These are phyloP conservation scores for Komagataella populi DNA, from an alignment of 805 yeast species.

Conservation along the genomic window DNA sequence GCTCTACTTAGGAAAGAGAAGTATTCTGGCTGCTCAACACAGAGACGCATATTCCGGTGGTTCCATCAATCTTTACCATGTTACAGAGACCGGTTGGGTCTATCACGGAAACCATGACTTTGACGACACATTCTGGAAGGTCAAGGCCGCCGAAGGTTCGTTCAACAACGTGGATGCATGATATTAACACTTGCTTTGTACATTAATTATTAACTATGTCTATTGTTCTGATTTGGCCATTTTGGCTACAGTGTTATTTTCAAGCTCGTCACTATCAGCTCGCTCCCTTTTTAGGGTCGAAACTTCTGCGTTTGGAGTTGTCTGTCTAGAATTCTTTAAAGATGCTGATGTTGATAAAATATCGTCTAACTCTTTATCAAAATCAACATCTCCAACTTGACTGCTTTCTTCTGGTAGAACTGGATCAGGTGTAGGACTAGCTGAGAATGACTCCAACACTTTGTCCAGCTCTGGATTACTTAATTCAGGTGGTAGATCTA, in stretches of 20 bases:
- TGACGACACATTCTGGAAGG: constrained; percentile 83
- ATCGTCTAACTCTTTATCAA: background rate
- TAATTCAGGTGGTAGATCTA: background rate
- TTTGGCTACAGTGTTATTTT: background rate
- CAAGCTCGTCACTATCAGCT: background rate
- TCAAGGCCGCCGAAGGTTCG: constrained; percentile 77
- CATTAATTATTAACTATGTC: background rate
- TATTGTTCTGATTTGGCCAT: background rate
- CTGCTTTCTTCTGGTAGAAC: background rate
- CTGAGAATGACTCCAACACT: constrained; percentile 7
- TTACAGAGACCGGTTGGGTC: constrained; percentile 87
- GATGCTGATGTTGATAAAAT: background rate
- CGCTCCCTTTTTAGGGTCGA: background rate
- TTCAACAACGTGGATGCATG: constrained; percentile 65
- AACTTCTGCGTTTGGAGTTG: background rate
- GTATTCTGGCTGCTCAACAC: constrained; percentile 94
- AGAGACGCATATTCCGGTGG: constrained; percentile 99
- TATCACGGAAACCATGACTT: constrained; percentile 94
- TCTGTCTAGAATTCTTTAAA: background rate
- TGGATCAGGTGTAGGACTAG: constrained; percentile 4
- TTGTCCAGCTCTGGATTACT: constrained; percentile 7
- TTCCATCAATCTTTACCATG: constrained; percentile 84
- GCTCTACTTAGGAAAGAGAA: constrained; percentile 83
- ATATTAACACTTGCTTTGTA: constrained; percentile 2
- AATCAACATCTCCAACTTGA: background rate